Conservation (phyloP, 208 protist genomes). For the Balamuthia mandrillaris region DNA sequence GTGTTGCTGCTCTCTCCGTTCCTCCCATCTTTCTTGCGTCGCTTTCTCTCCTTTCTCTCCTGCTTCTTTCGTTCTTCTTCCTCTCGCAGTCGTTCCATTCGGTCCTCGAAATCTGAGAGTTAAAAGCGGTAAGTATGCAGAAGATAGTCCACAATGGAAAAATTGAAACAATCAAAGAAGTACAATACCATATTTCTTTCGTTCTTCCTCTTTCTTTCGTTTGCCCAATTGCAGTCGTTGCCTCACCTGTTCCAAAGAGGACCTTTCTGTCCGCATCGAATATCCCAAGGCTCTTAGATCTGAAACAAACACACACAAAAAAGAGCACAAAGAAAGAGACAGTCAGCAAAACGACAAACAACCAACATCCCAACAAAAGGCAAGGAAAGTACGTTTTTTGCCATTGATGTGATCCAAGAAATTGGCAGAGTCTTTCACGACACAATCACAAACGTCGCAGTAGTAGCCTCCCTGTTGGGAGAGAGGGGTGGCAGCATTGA, state of each 20-base stretch:
- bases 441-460: slow-evolving; percentile 40
- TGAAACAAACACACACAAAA: not conserved
- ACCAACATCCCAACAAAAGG: not conserved
- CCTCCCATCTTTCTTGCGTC: no score
- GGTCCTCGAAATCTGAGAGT: slow-evolving; percentile 18
- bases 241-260: slow-evolving; percentile 17
- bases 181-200: not conserved
- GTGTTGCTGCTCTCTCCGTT: no score
- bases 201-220: slow-evolving; percentile 17
- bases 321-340: not conserved
- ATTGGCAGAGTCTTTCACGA: slow-evolving; percentile 42
- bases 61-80: slow-evolving; percentile 30
- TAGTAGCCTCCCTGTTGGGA: slow-evolving; percentile 30
- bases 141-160: not conserved
- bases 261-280: slow-evolving; percentile 24
- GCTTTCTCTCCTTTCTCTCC: slow-evolving; percentile 35
- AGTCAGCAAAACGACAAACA: not conserved
- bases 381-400: slow-evolving; percentile 48
- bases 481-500: slow-evolving; percentile 23
- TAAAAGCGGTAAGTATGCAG: not conserved
- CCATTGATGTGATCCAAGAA: slow-evolving; percentile 62
- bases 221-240: slow-evolving; percentile 8
- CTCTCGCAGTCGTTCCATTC: not conserved
- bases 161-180: not conserved
- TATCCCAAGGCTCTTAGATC: slow-evolving; percentile 34